phyloP scores from a whole-genome alignment of 768 basidiomycete species.

The Porphyrellus cyaneotinctus region DNA sequence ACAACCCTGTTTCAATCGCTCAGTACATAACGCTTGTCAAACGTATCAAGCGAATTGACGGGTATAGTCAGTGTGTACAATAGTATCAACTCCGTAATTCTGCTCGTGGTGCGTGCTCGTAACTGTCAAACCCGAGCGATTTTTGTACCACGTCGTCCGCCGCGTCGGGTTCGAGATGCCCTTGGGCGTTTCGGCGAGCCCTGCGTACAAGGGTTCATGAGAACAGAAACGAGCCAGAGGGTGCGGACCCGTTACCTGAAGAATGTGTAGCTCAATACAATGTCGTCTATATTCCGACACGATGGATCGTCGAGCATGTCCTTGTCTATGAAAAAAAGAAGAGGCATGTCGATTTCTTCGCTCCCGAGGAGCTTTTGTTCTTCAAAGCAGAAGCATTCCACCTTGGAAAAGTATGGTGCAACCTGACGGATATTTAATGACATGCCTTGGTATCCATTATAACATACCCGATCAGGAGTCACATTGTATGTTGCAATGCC shows the following conservation, averaged over 20 bases:
- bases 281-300: constrained; percentile 81
- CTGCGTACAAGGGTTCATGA: constrained; percentile 36
- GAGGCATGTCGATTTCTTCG: constrained; percentile 97
- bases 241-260: constrained; percentile 61
- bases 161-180: constrained; percentile 90
- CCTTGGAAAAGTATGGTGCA: constrained; percentile 98
- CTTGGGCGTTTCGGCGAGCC: constrained; percentile 78
- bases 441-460: not conserved
- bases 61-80: too few species aligned
- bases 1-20: too few species aligned
- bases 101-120: constrained; percentile 44
- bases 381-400: constrained; percentile 99
- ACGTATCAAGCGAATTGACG: too few species aligned
- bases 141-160: constrained; percentile 71
- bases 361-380: constrained; percentile 92
- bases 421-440: constrained; percentile 46
- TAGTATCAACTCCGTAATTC: constrained; percentile 18
- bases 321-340: constrained; percentile 98
- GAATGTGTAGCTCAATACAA: constrained; percentile 96
- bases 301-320: constrained; percentile 92
- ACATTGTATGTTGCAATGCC: constrained; percentile 99
- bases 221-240: not conserved
- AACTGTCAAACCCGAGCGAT: constrained; percentile 71
- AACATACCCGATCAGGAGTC: constrained; percentile 87
- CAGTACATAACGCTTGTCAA: too few species aligned